A percentile compares a stretch with the other conserved stretches of the same genome.
phyloP scores from a whole-genome alignment of 179 eudicot genomes.

The Sideroxylon spinosum region DNA sequence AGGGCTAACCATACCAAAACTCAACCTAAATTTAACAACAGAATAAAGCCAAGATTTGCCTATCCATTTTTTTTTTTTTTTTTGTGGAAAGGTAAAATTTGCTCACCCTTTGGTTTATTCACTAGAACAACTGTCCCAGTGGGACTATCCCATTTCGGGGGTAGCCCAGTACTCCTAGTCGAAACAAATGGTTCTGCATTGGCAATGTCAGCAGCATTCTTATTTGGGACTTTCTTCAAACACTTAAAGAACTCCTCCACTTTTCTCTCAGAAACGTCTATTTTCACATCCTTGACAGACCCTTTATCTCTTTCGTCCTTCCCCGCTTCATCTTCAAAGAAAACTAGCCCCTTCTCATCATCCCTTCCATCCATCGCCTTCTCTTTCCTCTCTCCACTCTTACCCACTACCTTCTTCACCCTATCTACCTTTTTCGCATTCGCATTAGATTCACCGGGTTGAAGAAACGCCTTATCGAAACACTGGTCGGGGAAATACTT shows the following conservation, averaged over 20 bases:
- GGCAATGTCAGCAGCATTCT: slow-evolving; percentile 33
- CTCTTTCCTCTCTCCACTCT: slow-evolving; percentile 22
- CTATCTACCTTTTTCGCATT: slow-evolving; percentile 19
- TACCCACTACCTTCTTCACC: slow-evolving; percentile 18
- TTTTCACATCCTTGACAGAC: slow-evolving; percentile 28
- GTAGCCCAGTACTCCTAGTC: slow-evolving; percentile 67
- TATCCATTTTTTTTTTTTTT: slow-evolving; percentile 29
- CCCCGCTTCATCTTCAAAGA: slow-evolving; percentile 53
- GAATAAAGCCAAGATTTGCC: slow-evolving; percentile 7
- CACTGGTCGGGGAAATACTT: slow-evolving; percentile 91
- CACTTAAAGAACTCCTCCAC: slow-evolving; percentile 87
- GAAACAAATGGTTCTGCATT: slow-evolving; percentile 68
- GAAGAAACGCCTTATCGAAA: slow-evolving; percentile 86
- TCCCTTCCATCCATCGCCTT: slow-evolving; percentile 27
- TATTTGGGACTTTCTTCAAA: slow-evolving; percentile 81
- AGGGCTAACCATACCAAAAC: too few relatives aligned
- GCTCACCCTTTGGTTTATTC: slow-evolving; percentile 89
- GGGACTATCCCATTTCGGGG: slow-evolving; percentile 77
- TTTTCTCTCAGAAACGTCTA: slow-evolving; percentile 63
- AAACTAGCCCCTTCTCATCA: slow-evolving; percentile 62
- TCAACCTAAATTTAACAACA: neutral
- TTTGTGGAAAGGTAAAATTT: neutral
- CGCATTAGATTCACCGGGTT: slow-evolving; percentile 49
- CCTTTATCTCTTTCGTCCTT: slow-evolving; percentile 28
- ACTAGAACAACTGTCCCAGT: slow-evolving; percentile 77